Conservation (phyloP, 2,329 filamentous ascomycete genomes). For the Didymella lethalis region DNA sequence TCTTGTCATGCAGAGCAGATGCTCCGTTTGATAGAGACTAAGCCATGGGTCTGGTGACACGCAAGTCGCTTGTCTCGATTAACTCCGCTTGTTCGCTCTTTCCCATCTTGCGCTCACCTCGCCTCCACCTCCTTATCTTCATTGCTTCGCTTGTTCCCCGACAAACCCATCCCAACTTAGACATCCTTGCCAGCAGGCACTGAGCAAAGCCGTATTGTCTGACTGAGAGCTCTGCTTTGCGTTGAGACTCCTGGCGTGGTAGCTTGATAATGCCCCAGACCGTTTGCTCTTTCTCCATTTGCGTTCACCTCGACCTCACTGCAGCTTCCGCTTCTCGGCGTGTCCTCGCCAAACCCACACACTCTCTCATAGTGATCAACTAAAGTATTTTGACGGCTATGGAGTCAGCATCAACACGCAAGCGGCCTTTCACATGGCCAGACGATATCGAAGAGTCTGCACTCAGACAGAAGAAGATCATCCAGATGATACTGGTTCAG, state of each 20-base stretch:
- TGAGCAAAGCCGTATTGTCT: not conserved
- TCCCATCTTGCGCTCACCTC: slow-evolving; percentile 3
- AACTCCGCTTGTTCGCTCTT: not conserved
- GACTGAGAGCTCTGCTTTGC: not conserved
- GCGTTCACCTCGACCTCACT: slow-evolving; percentile 8
- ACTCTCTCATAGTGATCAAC: not conserved
- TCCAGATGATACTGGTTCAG: slow-evolving; percentile 27
- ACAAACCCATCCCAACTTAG: not conserved
- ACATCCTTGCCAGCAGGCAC: not conserved
- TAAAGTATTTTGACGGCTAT: too few species aligned
- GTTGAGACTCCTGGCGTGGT: not conserved
- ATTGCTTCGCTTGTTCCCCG: not conserved
- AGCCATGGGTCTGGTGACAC: not conserved
- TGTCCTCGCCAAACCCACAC: not conserved
- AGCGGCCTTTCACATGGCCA: slow-evolving; percentile 9
- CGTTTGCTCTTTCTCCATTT: not conserved
- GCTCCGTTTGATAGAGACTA: too few species aligned
- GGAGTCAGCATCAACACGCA: too few species aligned
- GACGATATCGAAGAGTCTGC: slow-evolving; percentile 7
- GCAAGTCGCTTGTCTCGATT: not conserved
- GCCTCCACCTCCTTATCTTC: slow-evolving; percentile 5
- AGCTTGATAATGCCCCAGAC: not conserved
- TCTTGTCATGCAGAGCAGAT: not conserved
- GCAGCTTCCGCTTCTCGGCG: not conserved
- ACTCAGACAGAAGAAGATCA: slow-evolving; percentile 7